Evolutionary conservation across 345 rosid genomes (phyloP), one percentile per base, ranked within the genome.

Genomic region (Barbarea vulgaris): DNA sequence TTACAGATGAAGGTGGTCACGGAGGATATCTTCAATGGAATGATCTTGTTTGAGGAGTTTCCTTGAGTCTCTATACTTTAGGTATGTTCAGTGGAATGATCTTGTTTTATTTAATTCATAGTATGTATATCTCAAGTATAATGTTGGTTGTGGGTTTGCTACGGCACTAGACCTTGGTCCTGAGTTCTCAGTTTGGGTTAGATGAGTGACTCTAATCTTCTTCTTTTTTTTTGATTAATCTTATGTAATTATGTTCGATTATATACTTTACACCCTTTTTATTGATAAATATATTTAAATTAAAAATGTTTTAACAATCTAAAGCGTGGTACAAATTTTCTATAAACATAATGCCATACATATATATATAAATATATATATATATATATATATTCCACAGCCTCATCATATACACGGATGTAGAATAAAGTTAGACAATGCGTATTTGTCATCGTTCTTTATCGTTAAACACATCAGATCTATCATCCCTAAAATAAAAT

Each of bases 1-100:
- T 91, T 77, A 81, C 84, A 19, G 84, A 88, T 77, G 91, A 89
- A 33, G 78, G 87, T 22, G 98, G 98, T 53, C 96, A 86, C 47
- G 93, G 90, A 46, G 89, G 95, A 74, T 86, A 83, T 75, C 93
- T 94, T 76, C 85, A 82, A 22, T 91, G 93, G 92, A 88, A 88
- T 72, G 78, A 83, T 65, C 68, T 82, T 28, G 69, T 71, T n/a
- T 84, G 82, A 82, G 89, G 84, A 82, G 79, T 68, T 48, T 55
- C 28, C 0, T 33, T 48, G 19, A 17, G 67, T 36, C 42, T 66
- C 17, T 41, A 39, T 3, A 64, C n/a, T 46, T 47, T 5, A 10
- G 42, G 52, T 47, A 65, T 12, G 11, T 46, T n/a, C 2, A 41
- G 6, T 9, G 11, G n/a, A n/a, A n/a, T n/a, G n/a, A n/a, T n/a